phyloP scores from a whole-genome alignment of 805 yeast genomes.

The Blastobotrys parvus region DNA sequence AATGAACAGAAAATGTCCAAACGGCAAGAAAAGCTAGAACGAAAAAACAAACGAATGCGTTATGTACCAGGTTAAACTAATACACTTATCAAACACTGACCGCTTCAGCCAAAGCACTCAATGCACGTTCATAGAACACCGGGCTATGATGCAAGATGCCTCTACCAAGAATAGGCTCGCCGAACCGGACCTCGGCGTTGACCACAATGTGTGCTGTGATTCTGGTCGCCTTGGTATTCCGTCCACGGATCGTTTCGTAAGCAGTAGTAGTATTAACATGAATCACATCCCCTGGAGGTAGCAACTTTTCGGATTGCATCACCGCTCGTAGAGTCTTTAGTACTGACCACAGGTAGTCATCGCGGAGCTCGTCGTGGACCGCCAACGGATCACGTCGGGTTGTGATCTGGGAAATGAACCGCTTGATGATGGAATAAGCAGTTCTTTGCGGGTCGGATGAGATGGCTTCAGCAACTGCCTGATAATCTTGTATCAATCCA shows the following conservation, averaged over 20 bases:
- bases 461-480: constrained; percentile 23
- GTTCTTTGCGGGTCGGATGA: constrained; percentile 21
- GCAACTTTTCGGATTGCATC: constrained; percentile 27
- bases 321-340: constrained; percentile 22
- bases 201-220: constrained; percentile 23
- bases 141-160: constrained; percentile 29
- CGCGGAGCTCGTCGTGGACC: constrained; percentile 16
- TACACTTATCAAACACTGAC: background rate
- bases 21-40: constrained; percentile 35
- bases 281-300: constrained; percentile 30
- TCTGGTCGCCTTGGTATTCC: constrained; percentile 21
- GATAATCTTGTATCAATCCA: constrained; percentile 26
- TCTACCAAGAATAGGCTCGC: constrained; percentile 28
- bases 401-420: constrained; percentile 22
- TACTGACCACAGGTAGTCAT: constrained; percentile 22
- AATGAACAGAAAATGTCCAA: constrained; percentile 22
- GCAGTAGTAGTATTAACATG: constrained; percentile 24
- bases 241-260: constrained; percentile 21
- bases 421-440: constrained; percentile 19
- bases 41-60: constrained; percentile 7
- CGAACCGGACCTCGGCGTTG: constrained; percentile 26
- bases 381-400: constrained; percentile 17
- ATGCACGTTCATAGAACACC: constrained; percentile 26
- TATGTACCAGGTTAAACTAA: constrained; percentile 1
- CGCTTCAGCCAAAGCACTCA: constrained; percentile 22